These are phyloP conservation scores for Coleophoma crateriformis DNA, from an alignment of 2,329 filamentous ascomycete genomes.

Conservation along the genomic window DNA sequence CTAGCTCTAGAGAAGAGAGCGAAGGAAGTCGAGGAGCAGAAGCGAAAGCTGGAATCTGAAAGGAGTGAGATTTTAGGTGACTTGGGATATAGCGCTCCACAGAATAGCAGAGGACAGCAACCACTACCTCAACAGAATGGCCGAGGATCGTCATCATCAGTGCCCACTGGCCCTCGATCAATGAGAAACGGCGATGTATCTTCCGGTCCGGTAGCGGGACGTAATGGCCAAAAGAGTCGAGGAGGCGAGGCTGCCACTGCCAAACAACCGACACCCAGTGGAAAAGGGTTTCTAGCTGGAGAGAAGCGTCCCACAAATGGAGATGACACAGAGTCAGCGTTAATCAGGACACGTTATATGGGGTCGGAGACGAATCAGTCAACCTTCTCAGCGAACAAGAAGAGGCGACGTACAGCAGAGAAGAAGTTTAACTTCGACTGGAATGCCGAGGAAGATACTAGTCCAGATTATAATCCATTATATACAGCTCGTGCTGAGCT, in stretches of 20 bases:
- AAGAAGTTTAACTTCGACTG: slow-evolving; percentile 99
- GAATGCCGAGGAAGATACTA: slow-evolving; percentile 93
- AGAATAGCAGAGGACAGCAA: slow-evolving; percentile 15
- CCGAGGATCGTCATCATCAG: slow-evolving; percentile 20
- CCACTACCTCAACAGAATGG: slow-evolving; percentile 16
- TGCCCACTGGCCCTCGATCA: slow-evolving; percentile 70
- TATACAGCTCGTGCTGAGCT: slow-evolving; percentile 64
- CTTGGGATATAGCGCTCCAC: slow-evolving; percentile 5
- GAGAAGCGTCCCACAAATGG: slow-evolving; percentile 29
- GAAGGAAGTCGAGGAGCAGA: slow-evolving; percentile 64
- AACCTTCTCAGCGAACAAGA: slow-evolving; percentile 93
- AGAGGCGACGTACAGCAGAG: slow-evolving; percentile 84
- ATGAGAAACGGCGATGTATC: slow-evolving; percentile 46
- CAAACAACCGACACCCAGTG: slow-evolving; percentile 17
- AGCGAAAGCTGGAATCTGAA: slow-evolving; percentile 36
- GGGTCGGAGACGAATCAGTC: slow-evolving; percentile 82
- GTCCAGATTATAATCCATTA: slow-evolving; percentile 73
- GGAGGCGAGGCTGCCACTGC: slow-evolving; percentile 11
- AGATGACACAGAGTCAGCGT: slow-evolving; percentile 65
- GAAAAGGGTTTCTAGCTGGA: slow-evolving; percentile 27
- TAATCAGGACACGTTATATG: slow-evolving; percentile 81
- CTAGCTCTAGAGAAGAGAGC: slow-evolving; percentile 72
- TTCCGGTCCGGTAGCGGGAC: slow-evolving; percentile 33
- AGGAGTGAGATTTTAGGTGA: slow-evolving; percentile 11
- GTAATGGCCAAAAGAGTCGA: slow-evolving; percentile 15